Percentiles rank a stretch among this genome's conserved stretches.
Evolutionary conservation across 2,329 filamentous ascomycete species (phyloP).

Genomic region (Fusarium agapanthi): DNA sequence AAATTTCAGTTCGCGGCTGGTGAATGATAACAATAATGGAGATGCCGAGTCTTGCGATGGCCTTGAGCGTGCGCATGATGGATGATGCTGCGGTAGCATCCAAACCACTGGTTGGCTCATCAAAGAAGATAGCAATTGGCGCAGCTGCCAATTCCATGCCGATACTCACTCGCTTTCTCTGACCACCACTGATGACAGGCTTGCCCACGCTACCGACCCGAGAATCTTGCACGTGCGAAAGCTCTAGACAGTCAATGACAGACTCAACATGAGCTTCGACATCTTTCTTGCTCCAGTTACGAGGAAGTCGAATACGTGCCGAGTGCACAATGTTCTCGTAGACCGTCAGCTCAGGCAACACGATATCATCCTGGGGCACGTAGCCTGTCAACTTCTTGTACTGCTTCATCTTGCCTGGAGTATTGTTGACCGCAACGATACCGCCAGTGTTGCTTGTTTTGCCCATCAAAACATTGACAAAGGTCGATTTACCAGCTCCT

Average conservation of each 20-base stretch:
- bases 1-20: constrained; percentile 67
- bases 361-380: constrained; percentile 69
- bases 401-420: constrained; percentile 55
- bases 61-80: constrained; percentile 63
- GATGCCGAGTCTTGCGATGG: constrained; percentile 63
- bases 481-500: constrained; percentile 68
- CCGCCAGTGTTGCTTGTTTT: constrained; percentile 62
- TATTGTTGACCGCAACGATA: constrained; percentile 61
- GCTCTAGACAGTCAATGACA: constrained; percentile 62
- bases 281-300: constrained; percentile 58
- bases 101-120: constrained; percentile 62
- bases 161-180: constrained; percentile 67
- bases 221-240: constrained; percentile 61
- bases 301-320: constrained; percentile 62
- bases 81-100: constrained; percentile 65
- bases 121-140: constrained; percentile 64
- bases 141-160: constrained; percentile 66
- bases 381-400: constrained; percentile 70
- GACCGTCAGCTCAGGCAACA: constrained; percentile 67
- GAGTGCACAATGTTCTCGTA: constrained; percentile 70
- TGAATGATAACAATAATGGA: constrained; percentile 68
- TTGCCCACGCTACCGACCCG: constrained; percentile 61
- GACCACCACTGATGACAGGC: constrained; percentile 64
- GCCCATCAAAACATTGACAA: constrained; percentile 69
- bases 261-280: constrained; percentile 64